phyloP scores from a whole-genome alignment of 805 yeast species.

The Metschnikowia gelsemii region DNA sequence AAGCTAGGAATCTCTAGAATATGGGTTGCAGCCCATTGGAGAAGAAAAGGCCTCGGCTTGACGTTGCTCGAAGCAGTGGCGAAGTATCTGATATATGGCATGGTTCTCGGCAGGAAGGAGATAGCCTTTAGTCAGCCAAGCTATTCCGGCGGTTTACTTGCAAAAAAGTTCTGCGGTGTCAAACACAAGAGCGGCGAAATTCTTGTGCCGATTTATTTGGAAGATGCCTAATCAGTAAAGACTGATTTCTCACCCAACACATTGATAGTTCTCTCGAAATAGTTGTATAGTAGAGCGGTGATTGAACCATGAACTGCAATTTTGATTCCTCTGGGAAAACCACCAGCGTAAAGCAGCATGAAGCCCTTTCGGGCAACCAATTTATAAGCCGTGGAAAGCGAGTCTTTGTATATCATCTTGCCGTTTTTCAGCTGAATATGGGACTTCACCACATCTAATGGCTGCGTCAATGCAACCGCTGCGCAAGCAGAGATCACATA shows the following conservation, averaged over 20 bases:
- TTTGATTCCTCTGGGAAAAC: constrained; percentile 63
- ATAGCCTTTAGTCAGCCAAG: constrained; percentile 77
- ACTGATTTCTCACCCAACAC: constrained; percentile 19
- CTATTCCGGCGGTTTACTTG: constrained; percentile 59
- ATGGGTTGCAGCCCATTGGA: constrained; percentile 44
- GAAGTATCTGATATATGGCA: constrained; percentile 49
- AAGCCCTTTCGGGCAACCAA: constrained; percentile 32
- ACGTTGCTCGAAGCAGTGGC: constrained; percentile 45
- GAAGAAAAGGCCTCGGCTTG: constrained; percentile 53
- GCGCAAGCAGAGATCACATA: constrained; percentile 60
- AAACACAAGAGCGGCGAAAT: constrained; percentile 51
- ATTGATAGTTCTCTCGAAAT: constrained; percentile 39
- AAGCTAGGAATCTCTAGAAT: constrained; percentile 41
- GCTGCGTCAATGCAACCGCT: constrained; percentile 80
- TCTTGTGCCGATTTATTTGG: constrained; percentile 51
- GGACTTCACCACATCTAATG: constrained; percentile 83
- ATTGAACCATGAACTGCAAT: constrained; percentile 72
- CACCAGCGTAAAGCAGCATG: constrained; percentile 34
- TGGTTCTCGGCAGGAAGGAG: constrained; percentile 38
- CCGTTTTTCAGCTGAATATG: constrained; percentile 79
- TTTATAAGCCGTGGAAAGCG: constrained; percentile 42
- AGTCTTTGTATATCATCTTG: constrained; percentile 55
- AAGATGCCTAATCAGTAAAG: constrained; percentile 21
- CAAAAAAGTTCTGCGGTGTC: constrained; percentile 54
- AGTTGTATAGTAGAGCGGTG: constrained; percentile 61